Percentiles rank a stretch among this genome's conserved stretches.
Evolutionary conservation across 2,329 filamentous ascomycete genomes (phyloP).

Genomic region (Exophiala oligosperma): DNA sequence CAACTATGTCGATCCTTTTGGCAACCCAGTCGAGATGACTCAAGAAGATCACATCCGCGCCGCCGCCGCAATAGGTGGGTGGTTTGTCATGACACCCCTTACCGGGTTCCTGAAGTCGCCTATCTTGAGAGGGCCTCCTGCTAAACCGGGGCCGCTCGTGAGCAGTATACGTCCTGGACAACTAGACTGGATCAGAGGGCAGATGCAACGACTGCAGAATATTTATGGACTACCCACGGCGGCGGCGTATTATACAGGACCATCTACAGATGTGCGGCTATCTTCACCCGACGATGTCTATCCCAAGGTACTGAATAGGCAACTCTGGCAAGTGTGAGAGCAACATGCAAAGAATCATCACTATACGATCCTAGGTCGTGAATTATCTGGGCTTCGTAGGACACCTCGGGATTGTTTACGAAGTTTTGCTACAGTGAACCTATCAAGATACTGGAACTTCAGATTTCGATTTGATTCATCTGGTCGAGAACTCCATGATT

Average conservation of each 20-base stretch:
- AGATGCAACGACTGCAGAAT: slow-evolving; percentile 18
- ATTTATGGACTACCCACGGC: slow-evolving; percentile 17
- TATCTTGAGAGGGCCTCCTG: neutral
- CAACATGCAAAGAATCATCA: neutral
- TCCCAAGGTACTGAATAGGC: neutral
- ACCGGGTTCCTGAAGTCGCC: slow-evolving; percentile 12
- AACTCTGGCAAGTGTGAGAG: neutral
- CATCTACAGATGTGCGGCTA: neutral
- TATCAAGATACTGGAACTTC: no score
- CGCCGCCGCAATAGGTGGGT: slow-evolving; percentile 22
- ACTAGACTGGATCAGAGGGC: slow-evolving; percentile 14
- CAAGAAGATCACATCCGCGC: slow-evolving; percentile 22
- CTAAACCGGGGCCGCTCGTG: slow-evolving; percentile 8
- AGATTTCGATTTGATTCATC: no score
- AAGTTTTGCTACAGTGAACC: neutral
- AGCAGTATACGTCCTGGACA: slow-evolving; percentile 17
- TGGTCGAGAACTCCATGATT: no score
- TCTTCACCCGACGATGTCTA: no score
- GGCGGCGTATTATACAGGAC: neutral
- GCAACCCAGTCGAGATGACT: slow-evolving; percentile 20
- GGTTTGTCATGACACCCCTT: slow-evolving; percentile 22
- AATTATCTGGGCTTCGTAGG: neutral
- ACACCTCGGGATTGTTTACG: neutral
- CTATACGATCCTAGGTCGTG: neutral
- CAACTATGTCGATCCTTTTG: slow-evolving; percentile 21